Evolutionary conservation across 768 basidiomycete species (phyloP).

Genomic region (Chalciporus chontae): DNA sequence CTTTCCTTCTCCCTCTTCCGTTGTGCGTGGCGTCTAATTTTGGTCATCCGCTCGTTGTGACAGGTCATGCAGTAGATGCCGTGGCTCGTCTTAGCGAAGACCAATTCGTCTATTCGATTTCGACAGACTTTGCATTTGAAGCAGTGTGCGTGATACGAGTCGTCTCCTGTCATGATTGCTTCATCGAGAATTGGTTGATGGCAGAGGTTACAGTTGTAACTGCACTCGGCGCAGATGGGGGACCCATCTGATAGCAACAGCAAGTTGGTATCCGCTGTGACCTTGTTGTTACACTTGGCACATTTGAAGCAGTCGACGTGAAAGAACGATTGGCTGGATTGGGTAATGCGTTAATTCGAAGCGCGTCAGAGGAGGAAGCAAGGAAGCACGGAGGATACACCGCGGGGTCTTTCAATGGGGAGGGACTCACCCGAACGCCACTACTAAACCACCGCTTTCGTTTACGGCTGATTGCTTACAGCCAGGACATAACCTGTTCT

Average conservation of each 20-base stretch:
- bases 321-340: slow-evolving; percentile 82
- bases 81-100: slow-evolving; percentile 97
- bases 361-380: background rate
- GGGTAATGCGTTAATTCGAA: slow-evolving; percentile 9
- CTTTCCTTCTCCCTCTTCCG: slow-evolving; percentile 72
- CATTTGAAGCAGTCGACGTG: slow-evolving; percentile 96
- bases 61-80: slow-evolving; percentile 99
- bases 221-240: slow-evolving; percentile 93
- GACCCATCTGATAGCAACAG: slow-evolving; percentile 94
- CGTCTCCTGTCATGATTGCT: slow-evolving; percentile 99
- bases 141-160: slow-evolving; percentile 97
- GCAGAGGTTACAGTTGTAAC: slow-evolving; percentile 95
- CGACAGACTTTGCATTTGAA: slow-evolving; percentile 97
- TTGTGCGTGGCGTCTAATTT: slow-evolving; percentile 87
- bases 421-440: slow-evolving; percentile 85
- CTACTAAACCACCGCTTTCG: slow-evolving; percentile 82
- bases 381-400: background rate
- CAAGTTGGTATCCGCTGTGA: slow-evolving; percentile 97
- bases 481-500: slow-evolving; percentile 73
- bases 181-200: slow-evolving; percentile 94
- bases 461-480: slow-evolving; percentile 79
- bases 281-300: slow-evolving; percentile 89
- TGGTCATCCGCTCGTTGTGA: slow-evolving; percentile 95
- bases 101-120: slow-evolving; percentile 93
- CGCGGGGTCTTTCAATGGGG: slow-evolving; percentile 1